Conservation (phyloP, 805 yeast genomes). For the Saccharomycopsis selenospora region DNA sequence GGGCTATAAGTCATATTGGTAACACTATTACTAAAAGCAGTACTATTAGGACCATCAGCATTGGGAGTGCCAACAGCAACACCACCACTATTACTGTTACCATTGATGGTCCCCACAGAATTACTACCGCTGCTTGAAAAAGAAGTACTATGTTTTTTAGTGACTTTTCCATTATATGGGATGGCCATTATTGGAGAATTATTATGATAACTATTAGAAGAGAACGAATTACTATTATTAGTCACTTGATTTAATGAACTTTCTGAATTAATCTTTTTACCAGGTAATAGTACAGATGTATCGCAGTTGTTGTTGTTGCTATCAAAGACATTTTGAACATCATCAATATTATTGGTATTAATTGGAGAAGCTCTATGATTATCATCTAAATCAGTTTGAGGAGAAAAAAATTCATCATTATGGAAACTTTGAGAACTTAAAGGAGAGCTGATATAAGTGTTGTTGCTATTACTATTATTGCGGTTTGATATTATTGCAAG, state of each 20-base stretch:
- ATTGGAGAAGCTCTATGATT: background rate
- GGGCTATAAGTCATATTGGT: slow-evolving; percentile 11
- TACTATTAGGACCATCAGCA: background rate
- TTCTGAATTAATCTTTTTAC: too few species aligned
- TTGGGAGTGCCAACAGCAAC: background rate
- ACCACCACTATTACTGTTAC: background rate
- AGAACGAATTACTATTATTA: background rate
- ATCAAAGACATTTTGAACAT: background rate
- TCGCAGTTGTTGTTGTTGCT: background rate
- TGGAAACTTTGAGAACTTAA: slow-evolving; percentile 1
- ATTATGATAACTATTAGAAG: background rate
- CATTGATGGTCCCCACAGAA: background rate
- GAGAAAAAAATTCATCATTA: background rate
- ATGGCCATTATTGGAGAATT: slow-evolving; percentile 13
- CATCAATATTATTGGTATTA: background rate
- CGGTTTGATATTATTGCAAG: background rate
- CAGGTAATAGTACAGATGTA: background rate
- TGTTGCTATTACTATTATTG: background rate
- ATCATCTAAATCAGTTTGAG: background rate
- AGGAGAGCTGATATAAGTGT: background rate
- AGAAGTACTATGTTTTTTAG: slow-evolving; percentile 2
- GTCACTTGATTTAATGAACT: too few species aligned
- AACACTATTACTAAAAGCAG: background rate
- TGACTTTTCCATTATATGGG: slow-evolving; percentile 19
- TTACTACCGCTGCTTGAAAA: background rate